Conservation (phyloP, 352 stramenopile genomes). For the Pythium chondricola region DNA sequence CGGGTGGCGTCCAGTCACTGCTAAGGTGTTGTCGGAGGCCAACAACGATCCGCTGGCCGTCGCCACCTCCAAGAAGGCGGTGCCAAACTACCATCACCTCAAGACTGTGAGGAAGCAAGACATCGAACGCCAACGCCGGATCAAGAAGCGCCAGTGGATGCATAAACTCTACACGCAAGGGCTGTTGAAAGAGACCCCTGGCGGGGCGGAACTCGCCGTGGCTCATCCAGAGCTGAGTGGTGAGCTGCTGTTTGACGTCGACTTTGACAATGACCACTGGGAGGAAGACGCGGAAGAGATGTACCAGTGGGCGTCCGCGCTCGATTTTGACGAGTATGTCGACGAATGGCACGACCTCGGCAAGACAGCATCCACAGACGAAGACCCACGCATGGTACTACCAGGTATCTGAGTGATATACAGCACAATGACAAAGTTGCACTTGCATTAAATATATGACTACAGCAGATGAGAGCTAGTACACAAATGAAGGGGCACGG, state of each 20-base stretch:
- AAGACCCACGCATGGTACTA: slow-evolving; percentile 8
- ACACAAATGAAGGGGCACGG: neutral
- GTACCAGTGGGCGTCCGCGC: slow-evolving; percentile 54
- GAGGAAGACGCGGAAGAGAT: slow-evolving; percentile 61
- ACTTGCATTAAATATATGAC: slow-evolving; percentile 11
- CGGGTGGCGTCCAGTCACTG: slow-evolving; percentile 84
- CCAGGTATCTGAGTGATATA: neutral
- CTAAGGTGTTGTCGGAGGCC: slow-evolving; percentile 64
- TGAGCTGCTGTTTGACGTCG: slow-evolving; percentile 42
- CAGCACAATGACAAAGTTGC: no score
- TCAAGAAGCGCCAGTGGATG: slow-evolving; percentile 79
- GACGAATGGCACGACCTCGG: slow-evolving; percentile 56
- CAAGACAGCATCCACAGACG: slow-evolving; percentile 44
- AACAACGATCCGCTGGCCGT: slow-evolving; percentile 48
- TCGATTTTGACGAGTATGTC: slow-evolving; percentile 76
- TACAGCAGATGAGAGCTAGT: slow-evolving; percentile 1
- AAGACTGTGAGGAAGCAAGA: slow-evolving; percentile 52
- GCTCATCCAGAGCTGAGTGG: slow-evolving; percentile 11
- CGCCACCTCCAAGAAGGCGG: slow-evolving; percentile 32
- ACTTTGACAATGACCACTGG: slow-evolving; percentile 66
- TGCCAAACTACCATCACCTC: slow-evolving; percentile 35
- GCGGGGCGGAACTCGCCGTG: neutral
- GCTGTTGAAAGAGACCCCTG: slow-evolving; percentile 24
- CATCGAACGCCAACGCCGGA: slow-evolving; percentile 35
- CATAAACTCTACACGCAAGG: slow-evolving; percentile 68